Percentiles rank a stretch among this genome's conserved stretches.
Conservation (phyloP, 495 filamentous ascomycete genomes). For the Neurospora sp. region DNA sequence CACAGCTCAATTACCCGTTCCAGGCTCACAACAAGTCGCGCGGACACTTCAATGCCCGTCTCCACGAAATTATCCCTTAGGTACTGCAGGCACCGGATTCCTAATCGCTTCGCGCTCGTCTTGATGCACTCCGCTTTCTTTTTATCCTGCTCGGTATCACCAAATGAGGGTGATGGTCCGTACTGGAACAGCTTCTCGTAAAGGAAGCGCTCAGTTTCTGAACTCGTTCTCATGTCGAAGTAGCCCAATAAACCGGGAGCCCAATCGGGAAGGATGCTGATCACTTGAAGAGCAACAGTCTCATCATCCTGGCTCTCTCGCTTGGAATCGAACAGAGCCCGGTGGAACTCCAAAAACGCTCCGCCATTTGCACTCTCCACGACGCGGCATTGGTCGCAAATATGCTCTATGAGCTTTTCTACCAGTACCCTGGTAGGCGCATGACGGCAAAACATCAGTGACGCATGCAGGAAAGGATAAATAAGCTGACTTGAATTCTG, state of each 20-base stretch:
- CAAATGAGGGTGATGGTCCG: conserved; percentile 19
- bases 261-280: conserved; percentile 46
- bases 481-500: conserved; percentile 20
- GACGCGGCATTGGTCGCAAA: conserved; percentile 25
- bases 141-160: conserved; percentile 15
- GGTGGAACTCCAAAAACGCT: conserved; percentile 33
- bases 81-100: conserved; percentile 34
- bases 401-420: conserved; percentile 22
- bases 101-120: conserved; percentile 28
- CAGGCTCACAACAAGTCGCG: conserved; percentile 28
- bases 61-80: conserved; percentile 35
- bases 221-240: conserved; percentile 44
- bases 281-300: neutral
- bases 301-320: conserved; percentile 10
- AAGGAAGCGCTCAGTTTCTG: conserved; percentile 44
- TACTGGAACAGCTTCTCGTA: conserved; percentile 45
- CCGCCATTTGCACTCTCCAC: conserved; percentile 31
- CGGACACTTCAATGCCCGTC: conserved; percentile 28
- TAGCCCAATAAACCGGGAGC: conserved; percentile 58
- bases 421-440: conserved; percentile 17
- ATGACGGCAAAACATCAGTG: conserved; percentile 23
- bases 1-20: conserved; percentile 34
- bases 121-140: conserved; percentile 17
- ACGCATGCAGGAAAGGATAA: conserved; percentile 28
- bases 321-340: conserved; percentile 20